These are phyloP conservation scores for Aspergillus latus DNA, from an alignment of 2,329 filamentous ascomycete species.

Conservation along the genomic window DNA sequence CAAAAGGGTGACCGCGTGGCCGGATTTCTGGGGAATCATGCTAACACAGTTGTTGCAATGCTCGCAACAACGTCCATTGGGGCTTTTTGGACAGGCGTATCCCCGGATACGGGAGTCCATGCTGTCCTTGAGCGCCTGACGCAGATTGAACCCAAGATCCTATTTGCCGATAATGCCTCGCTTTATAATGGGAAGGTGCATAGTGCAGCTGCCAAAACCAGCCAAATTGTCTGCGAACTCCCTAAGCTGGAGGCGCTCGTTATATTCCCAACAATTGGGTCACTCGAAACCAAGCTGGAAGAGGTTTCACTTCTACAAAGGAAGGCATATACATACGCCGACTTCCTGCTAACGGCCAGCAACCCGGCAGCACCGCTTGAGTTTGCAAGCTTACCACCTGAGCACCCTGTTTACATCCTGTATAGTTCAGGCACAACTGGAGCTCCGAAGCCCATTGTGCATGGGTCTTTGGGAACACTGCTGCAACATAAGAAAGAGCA, in stretches of 20 bases:
- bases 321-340: slow-evolving; percentile 41
- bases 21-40: slow-evolving; percentile 85
- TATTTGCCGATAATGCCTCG: slow-evolving; percentile 85
- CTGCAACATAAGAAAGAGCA: slow-evolving; percentile 98
- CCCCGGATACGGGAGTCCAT: slow-evolving; percentile 86
- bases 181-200: slow-evolving; percentile 91
- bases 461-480: slow-evolving; percentile 84
- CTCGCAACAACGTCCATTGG: slow-evolving; percentile 78
- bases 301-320: slow-evolving; percentile 38
- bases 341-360: slow-evolving; percentile 48
- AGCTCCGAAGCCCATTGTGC: slow-evolving; percentile 87
- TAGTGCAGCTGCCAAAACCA: slow-evolving; percentile 74
- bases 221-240: slow-evolving; percentile 70
- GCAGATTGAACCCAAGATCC: slow-evolving; percentile 78
- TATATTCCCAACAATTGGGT: slow-evolving; percentile 66
- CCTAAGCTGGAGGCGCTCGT: slow-evolving; percentile 68
- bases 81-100: slow-evolving; percentile 89
- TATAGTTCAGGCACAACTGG: slow-evolving; percentile 91
- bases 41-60: slow-evolving; percentile 83
- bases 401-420: slow-evolving; percentile 89
- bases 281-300: slow-evolving; percentile 37
- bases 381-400: slow-evolving; percentile 77
- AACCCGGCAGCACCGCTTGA: slow-evolving; percentile 45
- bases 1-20: slow-evolving; percentile 61
- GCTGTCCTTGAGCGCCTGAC: slow-evolving; percentile 83